Percentiles rank a stretch among this genome's conserved stretches.
These are phyloP conservation scores for Yamadazyma olivae DNA, from an alignment of 805 yeast species.

Conservation along the genomic window DNA sequence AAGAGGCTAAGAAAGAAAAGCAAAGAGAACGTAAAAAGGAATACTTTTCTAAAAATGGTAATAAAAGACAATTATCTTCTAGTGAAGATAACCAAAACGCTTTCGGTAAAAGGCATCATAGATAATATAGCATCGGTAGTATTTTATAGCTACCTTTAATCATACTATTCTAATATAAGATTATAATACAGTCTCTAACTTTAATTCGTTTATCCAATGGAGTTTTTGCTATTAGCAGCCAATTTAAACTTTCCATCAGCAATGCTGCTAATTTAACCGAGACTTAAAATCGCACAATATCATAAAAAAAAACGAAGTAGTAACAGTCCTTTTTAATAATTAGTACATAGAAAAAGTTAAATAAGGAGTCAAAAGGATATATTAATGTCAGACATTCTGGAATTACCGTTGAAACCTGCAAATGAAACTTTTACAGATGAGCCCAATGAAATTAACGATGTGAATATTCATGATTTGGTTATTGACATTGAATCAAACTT, in stretches of 20 bases:
- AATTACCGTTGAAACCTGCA: slow-evolving; percentile 35
- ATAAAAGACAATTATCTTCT: slow-evolving; percentile 50
- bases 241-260: too few species aligned
- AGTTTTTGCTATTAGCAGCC: too few species aligned
- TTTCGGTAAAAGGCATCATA: slow-evolving; percentile 31
- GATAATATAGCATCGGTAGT: slow-evolving; percentile 10
- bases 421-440: slow-evolving; percentile 42
- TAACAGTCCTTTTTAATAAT: too few species aligned
- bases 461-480: slow-evolving; percentile 29
- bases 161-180: too few species aligned
- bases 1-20: slow-evolving; percentile 66
- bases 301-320: too few species aligned
- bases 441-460: slow-evolving; percentile 32
- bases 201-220: too few species aligned
- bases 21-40: slow-evolving; percentile 86
- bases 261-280: too few species aligned
- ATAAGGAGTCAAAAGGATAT: too few species aligned
- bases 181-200: too few species aligned
- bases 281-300: too few species aligned
- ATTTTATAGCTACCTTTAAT: background rate
- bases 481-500: slow-evolving; percentile 27
- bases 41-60: slow-evolving; percentile 69
- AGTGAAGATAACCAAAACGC: slow-evolving; percentile 28
- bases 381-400: slow-evolving; percentile 15
- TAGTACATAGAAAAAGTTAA: too few species aligned